Base-by-base conservation (phyloP, 78 protist species). In the Dictyostelium intermedium region DNA sequence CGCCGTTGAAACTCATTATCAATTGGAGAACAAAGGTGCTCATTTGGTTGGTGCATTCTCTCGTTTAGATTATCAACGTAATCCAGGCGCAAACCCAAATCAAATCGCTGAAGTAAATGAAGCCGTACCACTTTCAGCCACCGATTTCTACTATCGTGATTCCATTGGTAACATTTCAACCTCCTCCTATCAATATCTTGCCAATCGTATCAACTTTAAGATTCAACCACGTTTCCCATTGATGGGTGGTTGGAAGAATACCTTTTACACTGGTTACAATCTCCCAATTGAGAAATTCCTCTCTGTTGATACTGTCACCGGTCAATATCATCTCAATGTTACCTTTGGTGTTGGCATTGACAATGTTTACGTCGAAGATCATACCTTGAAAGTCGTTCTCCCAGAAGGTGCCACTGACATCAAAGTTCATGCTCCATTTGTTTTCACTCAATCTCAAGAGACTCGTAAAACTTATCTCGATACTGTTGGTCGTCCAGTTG, bases 111-210 rank as follows among this genome's bases (percentile, higher is more conserved):
- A 89, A 34, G 72, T 92, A 30, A 69, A 72, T 7, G 73, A 66
- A 74, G 41, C 39, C 35, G 97, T 98, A 43, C 98, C 99, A 34
- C 8, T 5, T 13, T 35, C 34, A 23, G 97, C 98, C 18, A 60
- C 87, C 25, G 98, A 97, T 74, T 92, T 98, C 56, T 96, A 98
- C 96, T 98, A 96, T 92, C 93, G 99, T 74, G 99, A 98, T 56
- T 84, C 70, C 16, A 97, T 98, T 43, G 99, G 99, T 47, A 98
- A 98, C 97, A 97, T 98, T 77, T 96, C 98, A n/a, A 95, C 99
- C 63, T 82, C 95, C 18, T 10, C 77, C 50, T 72, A 93, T 70
- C 11, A 13, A 56, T 89, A 70, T 72, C 34, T 25, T 16, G 41
- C 77, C 20, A 70, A 43, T 39, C 83, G 47, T 20, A 39, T 81